Evolutionary conservation across 1,284 basidiomycete species (phyloP), one percentile per base, ranked within the genome.

Genomic region (Phellopilus nigrolimitatus): DNA sequence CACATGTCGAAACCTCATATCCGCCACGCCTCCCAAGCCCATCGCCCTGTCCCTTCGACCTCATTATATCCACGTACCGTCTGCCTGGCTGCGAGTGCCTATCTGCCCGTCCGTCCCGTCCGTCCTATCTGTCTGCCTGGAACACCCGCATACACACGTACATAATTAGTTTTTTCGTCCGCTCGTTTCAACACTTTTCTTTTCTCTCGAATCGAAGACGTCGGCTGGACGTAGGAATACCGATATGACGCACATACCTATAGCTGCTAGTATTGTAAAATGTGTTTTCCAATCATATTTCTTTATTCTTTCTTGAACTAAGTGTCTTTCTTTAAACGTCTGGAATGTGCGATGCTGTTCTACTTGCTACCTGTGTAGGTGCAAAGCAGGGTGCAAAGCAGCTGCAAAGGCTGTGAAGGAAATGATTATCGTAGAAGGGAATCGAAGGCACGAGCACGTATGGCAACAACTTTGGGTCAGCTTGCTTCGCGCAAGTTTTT

Each of bases 221-320:
- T 34, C n/a, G 34, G 41, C n/a, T 13, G 17, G 19, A 17, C 9
- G 44, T 33, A 46, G 9, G 46, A 19, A 41, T 44, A 37, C 34
- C 34, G 34, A 27, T 44, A 44, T n/a, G n/a, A n/a, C 49, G 33
- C 49, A 42, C 49, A 51, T 51, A 47, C 46, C 44, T 47, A 47
- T 47, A 39, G 36, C 46, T 47, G 19, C 17, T 47, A 44, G 40
- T 44, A 47, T 38, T 47, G 46, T 47, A 37, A 44, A n/a, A 48
- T 48, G 17, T 48, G 47, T 39, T 13, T 27, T 13, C 9, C 31
- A n/a, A 19, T 37, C 17, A n/a, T 25, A 15, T 27, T 25, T 24
- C 30, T 38, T 4, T 36, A 24, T 27, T 17, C 19, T 38, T 34
- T 19, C 33, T 33, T 31, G 12, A 15, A 28, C 22, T n/a, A n/a